Percentiles rank a stretch among this genome's conserved stretches.
Conservation (phyloP, 2,329 filamentous ascomycete species). For the Pleomassaria siparia region DNA sequence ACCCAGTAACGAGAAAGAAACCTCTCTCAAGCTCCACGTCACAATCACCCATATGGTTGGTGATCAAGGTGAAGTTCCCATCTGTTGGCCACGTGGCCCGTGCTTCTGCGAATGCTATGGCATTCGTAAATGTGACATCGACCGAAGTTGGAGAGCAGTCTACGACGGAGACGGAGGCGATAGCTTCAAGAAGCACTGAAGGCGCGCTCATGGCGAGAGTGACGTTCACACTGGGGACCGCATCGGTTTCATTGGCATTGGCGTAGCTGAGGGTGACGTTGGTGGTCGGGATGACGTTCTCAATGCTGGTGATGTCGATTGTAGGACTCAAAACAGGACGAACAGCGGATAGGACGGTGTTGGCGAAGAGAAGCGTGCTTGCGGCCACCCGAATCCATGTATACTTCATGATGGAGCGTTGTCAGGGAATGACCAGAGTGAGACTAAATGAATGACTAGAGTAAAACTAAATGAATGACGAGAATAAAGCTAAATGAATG, state of each 20-base stretch:
- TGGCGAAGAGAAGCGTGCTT: too few species aligned
- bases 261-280: constrained; percentile 2
- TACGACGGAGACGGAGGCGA: background rate
- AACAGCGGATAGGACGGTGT: too few species aligned
- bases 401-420: too few species aligned
- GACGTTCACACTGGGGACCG: background rate
- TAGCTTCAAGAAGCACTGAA: background rate
- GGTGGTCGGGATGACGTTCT: constrained; percentile 1
- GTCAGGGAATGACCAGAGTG: too few species aligned
- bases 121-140: background rate
- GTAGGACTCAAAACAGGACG: background rate
- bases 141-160: background rate
- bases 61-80: constrained; percentile 1
- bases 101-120: background rate
- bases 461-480: too few species aligned
- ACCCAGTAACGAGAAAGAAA: background rate
- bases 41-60: background rate
- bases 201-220: constrained; percentile 2
- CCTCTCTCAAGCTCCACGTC: constrained; percentile 2
- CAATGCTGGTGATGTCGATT: background rate
- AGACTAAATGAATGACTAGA: too few species aligned
- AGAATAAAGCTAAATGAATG: too few species aligned
- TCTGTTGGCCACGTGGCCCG: background rate
- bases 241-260: background rate
- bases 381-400: too few species aligned